Base-by-base conservation (phyloP, 495 filamentous ascomycete genomes). In the Trichoderma gamsii region DNA sequence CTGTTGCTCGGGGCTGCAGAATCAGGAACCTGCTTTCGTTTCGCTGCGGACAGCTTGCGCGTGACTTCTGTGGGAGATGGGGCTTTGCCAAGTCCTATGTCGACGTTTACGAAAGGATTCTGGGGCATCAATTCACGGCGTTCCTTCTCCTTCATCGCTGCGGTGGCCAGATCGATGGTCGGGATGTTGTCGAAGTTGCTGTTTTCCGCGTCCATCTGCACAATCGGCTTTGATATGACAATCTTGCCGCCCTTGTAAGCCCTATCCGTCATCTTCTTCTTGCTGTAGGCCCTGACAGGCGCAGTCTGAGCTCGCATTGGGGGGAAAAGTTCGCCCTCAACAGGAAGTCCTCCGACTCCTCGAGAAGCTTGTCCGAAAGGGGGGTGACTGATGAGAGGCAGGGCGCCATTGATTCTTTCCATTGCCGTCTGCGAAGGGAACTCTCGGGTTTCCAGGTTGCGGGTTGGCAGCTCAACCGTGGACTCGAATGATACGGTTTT, bases 221-320 rank as follows among this genome's bases (percentile, higher is more conserved):
- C 67, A 64, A 86, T 75, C 29, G 84, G 84, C n/a, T 79, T 76
- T 27, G 83, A 81, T 63, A 86, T 86, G 13, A 73, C 70, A 8
- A 83, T 66, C 61, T 76, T 84, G 49, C 74, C 76, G 29, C 68
- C 46, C 61, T 71, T 72, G 56, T 15, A 61, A 21, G 56, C 56
- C 27, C 29, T 61, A 15, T 61, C 56, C 56, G 56, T 15, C 71
- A 80, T 81, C 67, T 77, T 71, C 61, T 71, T 72, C 41, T 68
- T 67, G 13, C 6, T 44, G 66, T 56, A 29, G 29, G 15, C 64
- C 9, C 52, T 27, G 32, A 56, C 12, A 16, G 44, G 11, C 21
- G 66, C 64, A 0, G 67, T 61, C 25, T 59, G 66, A 15, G 68
- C 27, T 13, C 72, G 74, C 18, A 69, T 41, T 18, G 75, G 70